phyloP scores from a whole-genome alignment of 306 rosid species.

The Vigna radiata region DNA sequence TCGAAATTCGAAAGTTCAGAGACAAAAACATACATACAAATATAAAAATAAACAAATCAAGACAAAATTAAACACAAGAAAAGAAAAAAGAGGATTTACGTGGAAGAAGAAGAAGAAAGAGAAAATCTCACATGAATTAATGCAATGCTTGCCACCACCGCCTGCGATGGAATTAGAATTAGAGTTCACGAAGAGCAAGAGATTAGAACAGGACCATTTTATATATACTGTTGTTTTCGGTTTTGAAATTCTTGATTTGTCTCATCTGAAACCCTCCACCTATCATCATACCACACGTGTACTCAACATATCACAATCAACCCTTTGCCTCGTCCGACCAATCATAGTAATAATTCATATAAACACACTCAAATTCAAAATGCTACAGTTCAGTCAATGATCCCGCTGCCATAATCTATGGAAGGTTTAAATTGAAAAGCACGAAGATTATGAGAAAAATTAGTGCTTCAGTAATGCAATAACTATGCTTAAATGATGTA shows the following conservation, averaged over 20 bases:
- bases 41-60: not conserved
- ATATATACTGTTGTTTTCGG: not conserved
- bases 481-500: no score
- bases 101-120: not conserved
- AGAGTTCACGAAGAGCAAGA: not conserved
- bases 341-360: not conserved
- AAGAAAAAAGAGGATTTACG: not conserved
- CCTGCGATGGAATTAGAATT: not conserved
- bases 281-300: conserved; percentile 30
- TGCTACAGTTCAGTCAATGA: not conserved
- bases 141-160: not conserved
- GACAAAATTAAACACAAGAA: not conserved
- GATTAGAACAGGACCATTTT: not conserved
- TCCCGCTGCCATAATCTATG: not conserved
- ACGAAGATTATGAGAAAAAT: not conserved
- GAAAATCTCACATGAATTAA: conserved; percentile 32
- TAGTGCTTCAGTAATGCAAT: not conserved
- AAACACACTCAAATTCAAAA: not conserved
- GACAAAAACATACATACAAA: not conserved
- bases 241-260: conserved; percentile 27
- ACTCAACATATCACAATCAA: not conserved
- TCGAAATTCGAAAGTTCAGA: not conserved
- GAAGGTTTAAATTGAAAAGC: not conserved
- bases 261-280: not conserved
- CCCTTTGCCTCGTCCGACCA: not conserved